Conservation (phyloP, 1,284 basidiomycete species). For the Naganishia sp. region DNA sequence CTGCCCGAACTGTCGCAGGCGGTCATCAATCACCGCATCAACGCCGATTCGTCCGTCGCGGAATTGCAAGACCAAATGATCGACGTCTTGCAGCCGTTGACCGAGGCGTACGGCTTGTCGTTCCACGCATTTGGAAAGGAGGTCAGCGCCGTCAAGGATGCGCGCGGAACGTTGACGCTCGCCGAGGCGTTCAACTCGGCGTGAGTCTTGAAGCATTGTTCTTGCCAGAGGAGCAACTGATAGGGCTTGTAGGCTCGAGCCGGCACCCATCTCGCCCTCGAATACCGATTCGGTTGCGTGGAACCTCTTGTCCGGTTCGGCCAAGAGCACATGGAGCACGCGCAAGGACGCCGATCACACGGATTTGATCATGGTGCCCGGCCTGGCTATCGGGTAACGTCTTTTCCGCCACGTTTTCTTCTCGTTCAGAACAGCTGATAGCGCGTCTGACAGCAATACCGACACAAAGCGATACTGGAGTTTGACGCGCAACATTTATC, state of each 20-base stretch:
- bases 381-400: conserved; percentile 40
- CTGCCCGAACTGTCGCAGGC: conserved; percentile 48
- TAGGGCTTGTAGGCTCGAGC: conserved; percentile 39
- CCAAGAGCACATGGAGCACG: conserved; percentile 42
- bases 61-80: conserved; percentile 44
- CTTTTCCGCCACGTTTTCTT: neutral
- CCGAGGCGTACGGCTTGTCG: conserved; percentile 44
- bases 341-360: conserved; percentile 36
- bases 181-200: conserved; percentile 43
- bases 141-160: conserved; percentile 39
- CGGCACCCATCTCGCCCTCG: conserved; percentile 49
- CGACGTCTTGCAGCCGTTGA: conserved; percentile 40
- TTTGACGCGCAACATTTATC: conserved; percentile 49
- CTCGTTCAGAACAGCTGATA: neutral
- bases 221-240: too few species aligned
- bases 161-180: conserved; percentile 39
- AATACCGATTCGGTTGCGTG: conserved; percentile 44
- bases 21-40: conserved; percentile 50
- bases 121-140: conserved; percentile 46
- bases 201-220: conserved; percentile 32
- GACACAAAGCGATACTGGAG: conserved; percentile 52
- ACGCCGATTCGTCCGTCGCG: conserved; percentile 41
- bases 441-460: conserved; percentile 40
- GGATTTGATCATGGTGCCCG: conserved; percentile 44
- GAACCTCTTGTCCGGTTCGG: conserved; percentile 45